Conservation (phyloP, 306 rosid genomes). For the Neltuma alba region DNA sequence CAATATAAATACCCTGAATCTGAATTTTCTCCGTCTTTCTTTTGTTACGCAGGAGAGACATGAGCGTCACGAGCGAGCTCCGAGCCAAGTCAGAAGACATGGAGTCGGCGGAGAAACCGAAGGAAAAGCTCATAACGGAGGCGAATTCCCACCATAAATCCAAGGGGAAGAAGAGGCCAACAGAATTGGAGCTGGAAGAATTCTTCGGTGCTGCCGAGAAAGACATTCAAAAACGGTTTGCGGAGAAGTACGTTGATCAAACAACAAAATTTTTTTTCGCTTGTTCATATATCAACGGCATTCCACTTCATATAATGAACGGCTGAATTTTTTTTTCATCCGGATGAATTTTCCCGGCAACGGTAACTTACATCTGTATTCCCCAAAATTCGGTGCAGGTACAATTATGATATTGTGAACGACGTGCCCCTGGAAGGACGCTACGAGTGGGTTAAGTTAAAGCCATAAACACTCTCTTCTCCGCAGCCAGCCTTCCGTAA, state of each 20-base stretch:
- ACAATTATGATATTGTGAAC: constrained; percentile 74
- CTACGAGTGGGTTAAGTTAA: constrained; percentile 78
- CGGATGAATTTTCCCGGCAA: constrained; percentile 15
- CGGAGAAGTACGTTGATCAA: constrained; percentile 56
- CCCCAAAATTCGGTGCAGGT: constrained; percentile 53
- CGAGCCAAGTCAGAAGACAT: constrained; percentile 45
- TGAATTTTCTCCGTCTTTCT: constrained; percentile 2
- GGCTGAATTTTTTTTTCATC: background rate
- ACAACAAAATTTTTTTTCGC: background rate
- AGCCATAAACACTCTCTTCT: constrained; percentile 50
- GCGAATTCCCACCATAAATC: constrained; percentile 45
- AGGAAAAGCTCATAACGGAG: constrained; percentile 31
- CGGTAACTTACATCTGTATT: constrained; percentile 17
- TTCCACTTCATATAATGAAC: background rate
- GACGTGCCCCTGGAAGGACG: constrained; percentile 89
- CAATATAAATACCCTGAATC: too few species aligned
- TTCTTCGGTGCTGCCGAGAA: constrained; percentile 77
- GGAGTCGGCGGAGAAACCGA: constrained; percentile 38
- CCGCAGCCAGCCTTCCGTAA: constrained; percentile 7
- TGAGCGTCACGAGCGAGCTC: constrained; percentile 55
- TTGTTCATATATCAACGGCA: constrained; percentile 7
- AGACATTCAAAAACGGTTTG: constrained; percentile 59
- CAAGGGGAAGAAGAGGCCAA: constrained; percentile 53
- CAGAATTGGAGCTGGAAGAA: constrained; percentile 72
- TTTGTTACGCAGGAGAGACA: constrained; percentile 62